Evolutionary conservation across 108 stramenopile genomes (phyloP).

Genomic region (Aurantiochytrium sp.): DNA sequence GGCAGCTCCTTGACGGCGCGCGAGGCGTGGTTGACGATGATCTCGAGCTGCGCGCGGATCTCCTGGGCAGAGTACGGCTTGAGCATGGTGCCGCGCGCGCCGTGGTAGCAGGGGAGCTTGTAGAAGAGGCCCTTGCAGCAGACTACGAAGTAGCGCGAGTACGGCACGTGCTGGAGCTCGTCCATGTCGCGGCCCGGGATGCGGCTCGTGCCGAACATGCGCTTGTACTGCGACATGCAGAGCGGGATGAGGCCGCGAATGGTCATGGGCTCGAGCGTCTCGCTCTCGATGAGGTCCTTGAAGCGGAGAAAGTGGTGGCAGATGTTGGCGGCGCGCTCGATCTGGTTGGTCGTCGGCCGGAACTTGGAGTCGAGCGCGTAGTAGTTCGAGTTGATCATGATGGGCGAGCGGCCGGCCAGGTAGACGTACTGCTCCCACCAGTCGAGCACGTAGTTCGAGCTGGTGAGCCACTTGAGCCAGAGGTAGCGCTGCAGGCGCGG

Average conservation of each 20-base stretch:
- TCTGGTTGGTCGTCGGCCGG: neutral
- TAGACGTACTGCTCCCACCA: constrained; percentile 39
- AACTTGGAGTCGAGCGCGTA: constrained; percentile 26
- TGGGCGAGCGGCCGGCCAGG: constrained; percentile 16
- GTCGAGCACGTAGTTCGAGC: constrained; percentile 35
- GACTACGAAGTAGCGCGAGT: constrained; percentile 6
- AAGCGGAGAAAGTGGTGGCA: constrained; percentile 17
- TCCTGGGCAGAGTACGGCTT: neutral
- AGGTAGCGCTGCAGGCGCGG: constrained; percentile 34
- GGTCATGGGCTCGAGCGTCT: constrained; percentile 3
- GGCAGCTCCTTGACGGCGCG: neutral
- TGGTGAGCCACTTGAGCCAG: neutral
- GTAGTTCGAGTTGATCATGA: constrained; percentile 37
- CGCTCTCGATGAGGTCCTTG: neutral
- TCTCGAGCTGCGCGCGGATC: neutral
- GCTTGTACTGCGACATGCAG: constrained; percentile 35
- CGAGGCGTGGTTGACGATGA: neutral
- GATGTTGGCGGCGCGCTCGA: neutral
- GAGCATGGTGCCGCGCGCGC: neutral
- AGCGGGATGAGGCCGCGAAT: constrained; percentile 3
- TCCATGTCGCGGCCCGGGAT: constrained; percentile 31
- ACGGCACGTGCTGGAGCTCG: neutral
- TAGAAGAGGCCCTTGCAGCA: constrained; percentile 24
- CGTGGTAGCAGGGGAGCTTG: constrained; percentile 9
- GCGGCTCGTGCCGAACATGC: constrained; percentile 37